A percentile compares a stretch with the other conserved stretches of the same genome.
Conservation (phyloP, 306 rosid species). For the Gastrolobium villosum region DNA sequence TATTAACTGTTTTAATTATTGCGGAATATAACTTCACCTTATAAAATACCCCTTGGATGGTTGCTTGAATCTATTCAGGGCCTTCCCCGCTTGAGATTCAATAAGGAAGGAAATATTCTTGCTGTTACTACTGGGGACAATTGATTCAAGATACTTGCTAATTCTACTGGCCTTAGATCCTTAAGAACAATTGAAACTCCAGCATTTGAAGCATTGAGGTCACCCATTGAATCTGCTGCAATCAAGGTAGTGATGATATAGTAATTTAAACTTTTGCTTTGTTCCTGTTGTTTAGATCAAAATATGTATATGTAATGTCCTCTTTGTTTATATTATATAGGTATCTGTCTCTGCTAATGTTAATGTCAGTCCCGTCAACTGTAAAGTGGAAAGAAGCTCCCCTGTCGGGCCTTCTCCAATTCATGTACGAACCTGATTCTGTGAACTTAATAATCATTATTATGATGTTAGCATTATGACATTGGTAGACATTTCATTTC, state of each 20-base stretch:
- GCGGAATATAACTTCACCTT: conserved; percentile 1
- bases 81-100: conserved; percentile 85
- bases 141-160: conserved; percentile 84
- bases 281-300: conserved; percentile 3
- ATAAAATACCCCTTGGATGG: conserved; percentile 20
- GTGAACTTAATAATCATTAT: conserved; percentile 23
- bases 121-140: conserved; percentile 80
- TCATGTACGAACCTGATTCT: conserved; percentile 63
- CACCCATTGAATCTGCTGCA: conserved; percentile 70
- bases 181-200: conserved; percentile 68
- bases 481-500: conserved; percentile 24
- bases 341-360: conserved; percentile 69
- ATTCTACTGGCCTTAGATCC: conserved; percentile 71
- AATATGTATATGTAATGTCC: conserved; percentile 3
- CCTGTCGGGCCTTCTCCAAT: conserved; percentile 80
- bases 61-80: conserved; percentile 61
- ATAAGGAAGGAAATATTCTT: conserved; percentile 88
- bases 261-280: conserved; percentile 35
- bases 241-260: conserved; percentile 68
- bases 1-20: conserved; percentile 32
- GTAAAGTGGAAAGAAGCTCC: conserved; percentile 87
- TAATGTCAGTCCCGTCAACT: conserved; percentile 69
- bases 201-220: conserved; percentile 76
- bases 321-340: conserved; percentile 56
- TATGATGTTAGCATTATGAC: conserved; percentile 29